phyloP scores from a whole-genome alignment of 2,329 filamentous ascomycete genomes.

The Cordyceps farinosa region DNA sequence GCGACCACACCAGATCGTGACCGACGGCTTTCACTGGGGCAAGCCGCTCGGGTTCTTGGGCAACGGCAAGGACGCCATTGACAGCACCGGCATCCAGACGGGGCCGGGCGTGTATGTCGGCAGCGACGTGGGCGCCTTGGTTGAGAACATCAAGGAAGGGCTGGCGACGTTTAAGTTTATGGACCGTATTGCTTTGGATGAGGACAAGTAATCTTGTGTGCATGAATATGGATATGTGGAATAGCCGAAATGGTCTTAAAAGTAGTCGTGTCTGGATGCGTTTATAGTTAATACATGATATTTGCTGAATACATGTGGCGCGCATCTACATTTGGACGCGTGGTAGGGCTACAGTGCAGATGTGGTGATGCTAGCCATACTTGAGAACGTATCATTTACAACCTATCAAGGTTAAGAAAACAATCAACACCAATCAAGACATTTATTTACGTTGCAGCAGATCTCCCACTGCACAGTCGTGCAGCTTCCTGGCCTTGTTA shows the following conservation, averaged over 20 bases:
- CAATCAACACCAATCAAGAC: no score
- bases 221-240: no score
- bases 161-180: conserved; percentile 64
- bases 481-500: no score
- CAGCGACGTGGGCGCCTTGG: conserved; percentile 36
- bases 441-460: no score
- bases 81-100: conserved; percentile 41
- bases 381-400: no score
- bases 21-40: conserved; percentile 62
- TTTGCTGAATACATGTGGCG: neutral
- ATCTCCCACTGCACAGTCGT: no score
- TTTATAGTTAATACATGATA: no score
- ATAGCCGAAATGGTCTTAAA: no score
- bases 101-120: conserved; percentile 41
- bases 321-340: neutral
- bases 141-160: conserved; percentile 50
- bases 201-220: neutral
- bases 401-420: no score
- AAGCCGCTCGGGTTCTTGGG: conserved; percentile 65
- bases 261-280: no score
- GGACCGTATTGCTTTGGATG: conserved; percentile 58
- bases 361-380: no score
- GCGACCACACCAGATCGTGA: conserved; percentile 60
- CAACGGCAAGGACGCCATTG: conserved; percentile 34
- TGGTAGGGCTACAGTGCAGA: no score